phyloP scores from a whole-genome alignment of 306 rosid genomes.

The Quercus alba region DNA sequence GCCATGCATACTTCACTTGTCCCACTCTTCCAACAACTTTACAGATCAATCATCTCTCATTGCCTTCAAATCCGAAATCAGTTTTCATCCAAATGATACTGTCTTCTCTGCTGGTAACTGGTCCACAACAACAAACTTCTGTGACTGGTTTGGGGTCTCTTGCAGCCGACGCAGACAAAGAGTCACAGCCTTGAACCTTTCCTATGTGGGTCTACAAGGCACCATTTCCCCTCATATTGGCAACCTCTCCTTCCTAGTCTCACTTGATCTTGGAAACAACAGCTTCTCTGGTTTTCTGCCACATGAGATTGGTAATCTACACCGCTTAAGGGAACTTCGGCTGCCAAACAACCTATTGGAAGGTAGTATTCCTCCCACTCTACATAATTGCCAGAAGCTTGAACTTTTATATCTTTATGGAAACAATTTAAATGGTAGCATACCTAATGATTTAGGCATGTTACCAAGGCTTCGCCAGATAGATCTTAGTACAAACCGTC shows the following conservation, averaged over 20 bases:
- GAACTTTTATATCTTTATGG: neutral
- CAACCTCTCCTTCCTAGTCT: neutral
- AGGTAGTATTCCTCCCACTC: neutral
- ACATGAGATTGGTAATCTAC: neutral
- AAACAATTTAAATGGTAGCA: neutral
- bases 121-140: neutral
- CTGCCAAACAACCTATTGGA: neutral
- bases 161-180: neutral
- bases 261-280: neutral
- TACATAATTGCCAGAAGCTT: neutral
- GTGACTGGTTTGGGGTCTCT: neutral
- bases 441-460: neutral
- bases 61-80: neutral
- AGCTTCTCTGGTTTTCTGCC: neutral
- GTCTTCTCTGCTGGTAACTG: neutral
- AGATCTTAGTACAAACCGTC: accelerated
- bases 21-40: neutral
- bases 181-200: neutral
- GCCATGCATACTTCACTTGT: neutral
- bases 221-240: neutral
- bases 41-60: neutral
- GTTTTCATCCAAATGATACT: neutral
- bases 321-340: neutral
- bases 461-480: neutral
- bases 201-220: neutral